Evolutionary conservation across 768 basidiomycete genomes (phyloP), one percentile per base, ranked within the genome.

Genomic region (Tulasnella sp.): DNA sequence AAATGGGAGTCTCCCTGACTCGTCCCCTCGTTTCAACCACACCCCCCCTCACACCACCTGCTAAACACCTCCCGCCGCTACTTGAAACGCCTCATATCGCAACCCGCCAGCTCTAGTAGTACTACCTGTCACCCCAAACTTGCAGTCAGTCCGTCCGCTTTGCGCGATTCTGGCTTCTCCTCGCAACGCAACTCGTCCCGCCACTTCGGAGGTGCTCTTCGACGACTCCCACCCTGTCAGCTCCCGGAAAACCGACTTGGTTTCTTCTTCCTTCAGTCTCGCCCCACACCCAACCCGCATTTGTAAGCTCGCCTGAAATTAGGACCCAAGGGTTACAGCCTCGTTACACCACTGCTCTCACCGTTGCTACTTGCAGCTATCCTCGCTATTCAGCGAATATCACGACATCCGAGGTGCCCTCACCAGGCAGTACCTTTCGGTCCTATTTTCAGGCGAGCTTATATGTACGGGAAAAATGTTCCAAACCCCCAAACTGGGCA

Each of bases 301-400:
- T 64, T 64, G 58, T 64, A 64, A 64, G 58, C 58, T 64, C 58
- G 58, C 58, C 58, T 64, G 58, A 64, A 64, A 64, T n/a, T 34
- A 31, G 31, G 58, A 64, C 58, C 58, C 58, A 15, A 64, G 29
- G 58, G 58, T 58, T 34, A 29, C 25, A n/a, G 14, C 58, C 58
- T 64, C 58, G 49, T 12, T 22, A 11, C 58, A 29, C 29, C 58
- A 25, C 29, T 34, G 12, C 58, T 64, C 58, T 64, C 25, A 64
- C 31, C 25, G 25, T 25, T 64, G 29, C 25, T 31, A 64, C 58
- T 64, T 34, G 9, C 31, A 19, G 31, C 31, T 12, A 12, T 6
- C 9, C 15, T 64, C 14, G 15, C 5, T 17, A 19, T 64, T 64
- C 31, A 11, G 58, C 25, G 29, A 34, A 64, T 34, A 29, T 12